Percentiles rank a stretch among this genome's conserved stretches.
Conservation (phyloP, 257 asterid genomes). For the Nicotiana tomentosiformis region DNA sequence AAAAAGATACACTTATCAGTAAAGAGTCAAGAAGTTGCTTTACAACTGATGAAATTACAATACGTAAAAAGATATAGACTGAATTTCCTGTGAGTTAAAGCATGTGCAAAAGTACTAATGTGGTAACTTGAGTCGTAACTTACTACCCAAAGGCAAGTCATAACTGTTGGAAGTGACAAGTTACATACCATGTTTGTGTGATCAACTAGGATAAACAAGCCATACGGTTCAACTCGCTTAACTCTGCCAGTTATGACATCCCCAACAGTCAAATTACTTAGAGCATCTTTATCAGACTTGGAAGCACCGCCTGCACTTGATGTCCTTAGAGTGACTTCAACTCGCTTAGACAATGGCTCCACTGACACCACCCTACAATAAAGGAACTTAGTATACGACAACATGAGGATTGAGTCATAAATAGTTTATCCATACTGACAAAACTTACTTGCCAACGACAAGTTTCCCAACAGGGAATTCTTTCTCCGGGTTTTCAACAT, state of each 20-base stretch:
- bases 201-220: slow-evolving; percentile 74
- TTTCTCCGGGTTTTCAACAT: slow-evolving; percentile 59
- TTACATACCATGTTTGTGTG: slow-evolving; percentile 55
- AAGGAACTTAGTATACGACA: slow-evolving; percentile 22
- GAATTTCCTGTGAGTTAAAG: neutral
- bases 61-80: neutral
- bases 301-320: slow-evolving; percentile 31
- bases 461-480: slow-evolving; percentile 83
- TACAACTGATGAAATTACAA: neutral
- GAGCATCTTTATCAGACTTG: slow-evolving; percentile 39
- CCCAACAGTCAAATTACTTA: slow-evolving; percentile 52
- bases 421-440: neutral
- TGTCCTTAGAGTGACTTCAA: slow-evolving; percentile 80
- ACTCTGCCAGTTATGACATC: slow-evolving; percentile 67
- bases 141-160: neutral
- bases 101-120: neutral
- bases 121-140: neutral
- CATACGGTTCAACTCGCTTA: slow-evolving; percentile 76
- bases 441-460: slow-evolving; percentile 71
- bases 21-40: neutral
- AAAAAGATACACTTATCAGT: neutral
- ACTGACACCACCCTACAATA: slow-evolving; percentile 74
- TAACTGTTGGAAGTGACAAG: neutral
- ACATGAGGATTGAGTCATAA: slow-evolving; percentile 3
- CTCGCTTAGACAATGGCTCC: slow-evolving; percentile 83